Percentiles rank a stretch among this genome's conserved stretches.
phyloP scores from a whole-genome alignment of 495 filamentous ascomycete genomes.

The Penicillium angulare region DNA sequence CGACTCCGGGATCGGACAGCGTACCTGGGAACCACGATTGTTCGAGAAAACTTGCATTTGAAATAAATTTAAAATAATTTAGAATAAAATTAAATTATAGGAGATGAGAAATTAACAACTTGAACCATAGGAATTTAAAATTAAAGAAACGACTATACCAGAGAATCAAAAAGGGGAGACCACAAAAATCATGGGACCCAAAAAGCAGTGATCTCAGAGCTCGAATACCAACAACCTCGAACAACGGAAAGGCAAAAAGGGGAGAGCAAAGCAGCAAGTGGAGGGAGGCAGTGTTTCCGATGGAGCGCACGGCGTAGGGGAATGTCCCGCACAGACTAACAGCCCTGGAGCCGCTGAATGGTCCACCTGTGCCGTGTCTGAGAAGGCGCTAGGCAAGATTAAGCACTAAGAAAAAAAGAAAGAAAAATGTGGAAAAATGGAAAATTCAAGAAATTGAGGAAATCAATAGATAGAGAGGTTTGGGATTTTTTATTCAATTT shows the following conservation, averaged over 20 bases:
- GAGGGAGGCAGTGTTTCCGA: not conserved
- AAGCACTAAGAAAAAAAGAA: not conserved
- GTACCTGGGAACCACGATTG: no score
- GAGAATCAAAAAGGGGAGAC: not conserved
- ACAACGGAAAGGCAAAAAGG: not conserved
- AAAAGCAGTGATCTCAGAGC: constrained; percentile 26
- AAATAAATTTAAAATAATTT: no score
- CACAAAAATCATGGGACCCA: constrained; percentile 21
- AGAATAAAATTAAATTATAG: no score
- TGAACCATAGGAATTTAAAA: not conserved
- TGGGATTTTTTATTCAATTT: no score
- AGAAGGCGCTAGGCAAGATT: constrained; percentile 5
- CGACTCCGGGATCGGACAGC: constrained; percentile 28
- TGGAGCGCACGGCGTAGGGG: constrained; percentile 7
- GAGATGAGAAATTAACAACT: no score
- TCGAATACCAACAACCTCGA: no score
- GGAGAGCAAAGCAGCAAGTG: constrained; percentile 1
- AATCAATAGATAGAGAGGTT: no score
- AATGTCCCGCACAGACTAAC: constrained; percentile 22
- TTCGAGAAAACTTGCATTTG: no score
- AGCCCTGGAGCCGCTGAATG: constrained; percentile 13
- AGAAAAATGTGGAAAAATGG: not conserved
- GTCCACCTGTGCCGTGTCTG: constrained; percentile 31
- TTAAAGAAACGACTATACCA: no score
- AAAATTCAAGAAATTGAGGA: constrained; percentile 15